Conservation (phyloP, 148 eudicot species). For the Rhododendron henanense region DNA sequence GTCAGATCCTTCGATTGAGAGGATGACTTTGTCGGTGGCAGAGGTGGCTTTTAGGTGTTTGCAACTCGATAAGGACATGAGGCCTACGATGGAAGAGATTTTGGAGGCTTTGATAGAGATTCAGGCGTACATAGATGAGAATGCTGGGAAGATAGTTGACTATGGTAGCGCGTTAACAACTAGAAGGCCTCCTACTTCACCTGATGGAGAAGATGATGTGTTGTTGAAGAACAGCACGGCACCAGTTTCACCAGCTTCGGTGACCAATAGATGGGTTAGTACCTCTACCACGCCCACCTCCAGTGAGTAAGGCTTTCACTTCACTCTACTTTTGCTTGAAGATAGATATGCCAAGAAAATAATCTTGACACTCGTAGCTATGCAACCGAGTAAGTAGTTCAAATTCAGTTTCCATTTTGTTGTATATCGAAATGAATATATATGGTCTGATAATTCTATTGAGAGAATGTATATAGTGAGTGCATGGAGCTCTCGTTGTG, state of each 20-base stretch:
- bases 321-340: not conserved
- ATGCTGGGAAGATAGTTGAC: not conserved
- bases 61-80: slow-evolving; percentile 25
- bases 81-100: slow-evolving; percentile 35
- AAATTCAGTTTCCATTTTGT: not conserved
- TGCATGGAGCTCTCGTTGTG: no score
- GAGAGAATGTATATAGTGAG: no score
- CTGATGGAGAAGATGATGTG: slow-evolving; percentile 31
- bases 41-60: slow-evolving; percentile 37
- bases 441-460: no score
- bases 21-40: slow-evolving; percentile 25
- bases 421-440: no score
- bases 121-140: slow-evolving; percentile 8
- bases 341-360: not conserved
- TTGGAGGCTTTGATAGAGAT: slow-evolving; percentile 5
- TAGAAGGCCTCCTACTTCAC: slow-evolving; percentile 14
- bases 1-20: slow-evolving; percentile 19
- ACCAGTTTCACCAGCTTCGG: not conserved
- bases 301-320: not conserved
- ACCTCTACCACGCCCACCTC: not conserved
- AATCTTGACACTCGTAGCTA: not conserved
- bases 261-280: not conserved
- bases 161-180: not conserved
- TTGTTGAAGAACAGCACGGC: slow-evolving; percentile 25
- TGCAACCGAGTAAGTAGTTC: not conserved